These are phyloP conservation scores for Ceratobasidium sp. DNA, from an alignment of 1,284 basidiomycete species.

Conservation along the genomic window DNA sequence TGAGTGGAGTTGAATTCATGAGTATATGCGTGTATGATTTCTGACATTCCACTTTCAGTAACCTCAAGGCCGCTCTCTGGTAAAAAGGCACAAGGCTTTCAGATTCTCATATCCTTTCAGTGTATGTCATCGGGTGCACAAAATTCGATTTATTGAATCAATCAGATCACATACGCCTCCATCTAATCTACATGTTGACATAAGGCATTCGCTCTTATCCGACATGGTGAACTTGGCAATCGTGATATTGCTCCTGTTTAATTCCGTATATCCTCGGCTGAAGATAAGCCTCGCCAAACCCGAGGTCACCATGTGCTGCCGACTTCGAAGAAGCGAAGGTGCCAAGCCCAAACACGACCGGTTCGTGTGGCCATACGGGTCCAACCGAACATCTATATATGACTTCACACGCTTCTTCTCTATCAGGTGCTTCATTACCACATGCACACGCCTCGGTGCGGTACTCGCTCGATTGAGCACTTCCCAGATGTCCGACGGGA, in stretches of 20 bases:
- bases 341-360: neutral
- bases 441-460: neutral
- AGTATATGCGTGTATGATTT: neutral
- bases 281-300: neutral
- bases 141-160: neutral
- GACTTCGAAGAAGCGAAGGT: neutral
- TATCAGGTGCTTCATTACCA: neutral
- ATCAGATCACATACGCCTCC: too few species aligned
- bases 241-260: too few species aligned
- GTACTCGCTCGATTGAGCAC: neutral
- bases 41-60: neutral
- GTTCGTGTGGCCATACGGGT: neutral
- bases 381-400: neutral
- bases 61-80: constrained; percentile 35
- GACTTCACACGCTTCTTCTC: neutral
- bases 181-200: too few species aligned
- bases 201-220: too few species aligned
- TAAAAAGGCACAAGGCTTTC: neutral
- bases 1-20: neutral
- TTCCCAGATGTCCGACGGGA: neutral
- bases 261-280: too few species aligned
- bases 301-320: neutral
- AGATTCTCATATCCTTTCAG: neutral
- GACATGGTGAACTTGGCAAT: too few species aligned
- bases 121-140: neutral